Percentiles rank a stretch among this genome's conserved stretches.
Evolutionary conservation across 768 basidiomycete species (phyloP).

Genomic region (Mycena kentingensis): DNA sequence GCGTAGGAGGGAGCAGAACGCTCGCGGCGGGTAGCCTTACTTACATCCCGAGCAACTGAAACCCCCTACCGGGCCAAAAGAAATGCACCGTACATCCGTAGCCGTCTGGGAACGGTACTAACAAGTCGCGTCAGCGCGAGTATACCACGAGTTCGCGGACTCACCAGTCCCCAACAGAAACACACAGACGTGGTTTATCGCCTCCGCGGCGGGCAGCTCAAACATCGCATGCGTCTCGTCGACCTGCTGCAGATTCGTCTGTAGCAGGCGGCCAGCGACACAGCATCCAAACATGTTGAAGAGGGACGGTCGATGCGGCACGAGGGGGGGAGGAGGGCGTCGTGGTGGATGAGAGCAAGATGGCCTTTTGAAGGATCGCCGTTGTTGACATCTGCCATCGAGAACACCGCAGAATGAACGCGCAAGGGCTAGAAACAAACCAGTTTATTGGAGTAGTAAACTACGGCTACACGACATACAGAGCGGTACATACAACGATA

Average conservation of each 20-base stretch:
- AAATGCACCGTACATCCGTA: conserved; percentile 86
- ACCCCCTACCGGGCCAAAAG: conserved; percentile 84
- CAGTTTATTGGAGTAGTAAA: not conserved
- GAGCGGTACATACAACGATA: not conserved
- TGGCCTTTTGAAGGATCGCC: conserved; percentile 1
- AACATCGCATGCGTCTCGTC: conserved; percentile 85
- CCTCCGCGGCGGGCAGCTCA: conserved; percentile 66
- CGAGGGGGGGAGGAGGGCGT: not conserved
- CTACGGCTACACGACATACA: not conserved
- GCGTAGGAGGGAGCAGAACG: not conserved
- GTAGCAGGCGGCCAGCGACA: conserved; percentile 74
- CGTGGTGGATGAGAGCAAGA: not conserved
- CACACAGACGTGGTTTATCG: conserved; percentile 84
- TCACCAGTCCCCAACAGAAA: conserved; percentile 79
- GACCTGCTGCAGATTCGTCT: conserved; percentile 79
- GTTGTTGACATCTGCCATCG: no score
- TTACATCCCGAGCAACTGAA: conserved; percentile 83
- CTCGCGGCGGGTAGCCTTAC: conserved; percentile 35
- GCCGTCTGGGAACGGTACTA: conserved; percentile 80
- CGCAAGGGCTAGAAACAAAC: not conserved
- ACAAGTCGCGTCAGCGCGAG: not conserved
- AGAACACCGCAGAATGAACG: no score
- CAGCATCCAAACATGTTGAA: conserved; percentile 76
- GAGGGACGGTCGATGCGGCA: not conserved
- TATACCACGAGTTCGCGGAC: conserved; percentile 26